Conservation (phyloP, 1,284 basidiomycete species). For the Cerioporus squamosus region DNA sequence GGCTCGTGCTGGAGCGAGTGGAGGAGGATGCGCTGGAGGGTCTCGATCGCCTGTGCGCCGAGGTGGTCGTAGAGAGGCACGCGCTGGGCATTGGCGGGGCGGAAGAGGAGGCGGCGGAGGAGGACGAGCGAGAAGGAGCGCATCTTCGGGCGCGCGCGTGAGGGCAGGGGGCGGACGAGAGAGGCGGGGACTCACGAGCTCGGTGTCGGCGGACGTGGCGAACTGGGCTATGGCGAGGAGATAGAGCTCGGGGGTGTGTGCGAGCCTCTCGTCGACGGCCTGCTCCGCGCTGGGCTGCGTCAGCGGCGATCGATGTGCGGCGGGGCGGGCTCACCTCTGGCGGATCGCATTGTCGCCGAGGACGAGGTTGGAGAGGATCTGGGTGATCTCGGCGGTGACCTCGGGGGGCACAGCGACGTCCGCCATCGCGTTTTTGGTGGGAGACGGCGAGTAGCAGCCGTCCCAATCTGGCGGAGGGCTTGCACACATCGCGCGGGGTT, state of each 20-base stretch:
- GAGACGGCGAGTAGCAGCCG: no score
- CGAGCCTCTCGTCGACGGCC: constrained; percentile 76
- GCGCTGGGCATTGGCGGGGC: constrained; percentile 43
- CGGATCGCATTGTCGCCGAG: constrained; percentile 81
- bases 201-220: constrained; percentile 72
- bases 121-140: constrained; percentile 81
- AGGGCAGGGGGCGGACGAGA: neutral
- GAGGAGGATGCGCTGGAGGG: constrained; percentile 72
- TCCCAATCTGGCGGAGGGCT: no score
- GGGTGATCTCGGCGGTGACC: constrained; percentile 72
- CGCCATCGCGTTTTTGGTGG: constrained; percentile 5
- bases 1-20: constrained; percentile 68
- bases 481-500: no score
- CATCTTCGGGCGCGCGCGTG: constrained; percentile 56
- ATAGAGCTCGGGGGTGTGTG: constrained; percentile 76
- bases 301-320: constrained; percentile 5
- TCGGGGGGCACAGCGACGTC: constrained; percentile 59
- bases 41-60: constrained; percentile 61
- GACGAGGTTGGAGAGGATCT: constrained; percentile 82
- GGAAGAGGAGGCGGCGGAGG: constrained; percentile 74
- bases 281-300: constrained; percentile 64
- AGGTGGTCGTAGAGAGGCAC: constrained; percentile 73
- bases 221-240: constrained; percentile 77
- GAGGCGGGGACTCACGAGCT: constrained; percentile 56
- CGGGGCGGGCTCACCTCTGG: constrained; percentile 53